phyloP scores from a whole-genome alignment of 1,284 basidiomycete species.

The Peniophora sp. region DNA sequence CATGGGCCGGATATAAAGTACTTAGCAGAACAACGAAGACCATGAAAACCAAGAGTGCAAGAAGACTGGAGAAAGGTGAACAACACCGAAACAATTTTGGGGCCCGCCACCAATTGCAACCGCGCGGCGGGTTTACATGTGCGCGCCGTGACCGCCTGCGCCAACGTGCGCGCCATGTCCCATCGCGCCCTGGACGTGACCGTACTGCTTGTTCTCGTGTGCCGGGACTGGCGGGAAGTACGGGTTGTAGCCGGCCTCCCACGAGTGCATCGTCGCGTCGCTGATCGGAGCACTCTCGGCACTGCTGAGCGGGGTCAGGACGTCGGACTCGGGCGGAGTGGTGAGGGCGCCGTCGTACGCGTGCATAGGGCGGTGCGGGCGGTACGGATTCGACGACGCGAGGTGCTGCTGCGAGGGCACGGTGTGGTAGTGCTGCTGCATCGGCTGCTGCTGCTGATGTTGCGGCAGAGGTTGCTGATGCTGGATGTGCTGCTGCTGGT shows the following conservation, averaged over 20 bases:
- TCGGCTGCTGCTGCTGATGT: neutral
- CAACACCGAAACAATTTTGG: too few relatives aligned
- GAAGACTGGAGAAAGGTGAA: too few relatives aligned
- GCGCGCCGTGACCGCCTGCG: too few relatives aligned
- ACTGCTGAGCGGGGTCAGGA: constrained; percentile 17
- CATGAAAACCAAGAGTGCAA: too few relatives aligned
- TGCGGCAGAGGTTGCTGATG: neutral
- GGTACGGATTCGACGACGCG: neutral
- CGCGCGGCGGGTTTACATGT: too few relatives aligned
- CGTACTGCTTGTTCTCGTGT: constrained; percentile 2
- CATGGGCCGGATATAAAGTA: too few relatives aligned
- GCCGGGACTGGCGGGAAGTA: constrained; percentile 51
- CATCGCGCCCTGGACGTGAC: too few relatives aligned
- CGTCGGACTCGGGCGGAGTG: constrained; percentile 14
- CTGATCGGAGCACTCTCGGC: constrained; percentile 12
- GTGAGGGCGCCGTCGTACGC: neutral
- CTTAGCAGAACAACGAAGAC: too few relatives aligned
- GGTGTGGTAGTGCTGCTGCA: neutral
- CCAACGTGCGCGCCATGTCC: too few relatives aligned
- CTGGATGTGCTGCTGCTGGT: neutral
- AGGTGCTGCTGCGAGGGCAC: neutral
- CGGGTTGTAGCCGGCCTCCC: constrained; percentile 59
- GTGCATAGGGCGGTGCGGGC: neutral
- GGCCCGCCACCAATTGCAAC: too few relatives aligned
- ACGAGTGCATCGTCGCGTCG: constrained; percentile 41